Conservation (phyloP, 352 stramenopile genomes). For the Phytophthora cajani region DNA sequence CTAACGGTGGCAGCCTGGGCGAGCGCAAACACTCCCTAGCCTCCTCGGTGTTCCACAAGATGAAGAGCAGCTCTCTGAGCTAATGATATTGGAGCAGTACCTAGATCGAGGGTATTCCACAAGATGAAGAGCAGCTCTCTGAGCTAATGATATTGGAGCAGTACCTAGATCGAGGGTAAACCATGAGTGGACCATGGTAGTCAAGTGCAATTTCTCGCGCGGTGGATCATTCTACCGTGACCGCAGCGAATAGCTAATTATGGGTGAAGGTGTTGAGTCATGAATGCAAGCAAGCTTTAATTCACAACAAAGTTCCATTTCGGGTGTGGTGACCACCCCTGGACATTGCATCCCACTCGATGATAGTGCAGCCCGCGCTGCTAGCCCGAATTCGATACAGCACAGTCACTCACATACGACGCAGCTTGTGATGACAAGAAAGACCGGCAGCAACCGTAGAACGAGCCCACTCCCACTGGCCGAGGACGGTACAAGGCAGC, state of each 20-base stretch:
- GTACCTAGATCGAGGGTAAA: not conserved
- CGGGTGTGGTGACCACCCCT: too few species aligned
- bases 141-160: conserved; percentile 4
- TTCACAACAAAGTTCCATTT: not conserved
- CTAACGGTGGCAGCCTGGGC: conserved; percentile 42
- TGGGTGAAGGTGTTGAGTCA: not conserved
- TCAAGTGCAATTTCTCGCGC: too few species aligned
- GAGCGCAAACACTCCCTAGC: conserved; percentile 62
- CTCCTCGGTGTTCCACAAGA: conserved; percentile 62
- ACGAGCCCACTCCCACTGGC: not conserved
- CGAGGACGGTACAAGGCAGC: not conserved
- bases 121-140: conserved; percentile 62
- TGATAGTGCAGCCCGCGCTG: not conserved
- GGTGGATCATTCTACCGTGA: not conserved
- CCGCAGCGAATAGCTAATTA: not conserved
- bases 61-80: conserved; percentile 53
- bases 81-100: not conserved
- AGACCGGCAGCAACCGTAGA: not conserved
- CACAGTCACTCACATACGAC: not conserved
- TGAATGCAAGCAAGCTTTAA: not conserved
- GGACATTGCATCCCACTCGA: not conserved
- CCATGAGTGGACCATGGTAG: too few species aligned
- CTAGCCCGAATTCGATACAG: not conserved
- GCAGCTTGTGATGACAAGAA: conserved; percentile 2
- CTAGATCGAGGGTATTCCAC: conserved; percentile 50